These are phyloP conservation scores for Ricinus communis DNA, from an alignment of 345 rosid species.

Conservation along the genomic window DNA sequence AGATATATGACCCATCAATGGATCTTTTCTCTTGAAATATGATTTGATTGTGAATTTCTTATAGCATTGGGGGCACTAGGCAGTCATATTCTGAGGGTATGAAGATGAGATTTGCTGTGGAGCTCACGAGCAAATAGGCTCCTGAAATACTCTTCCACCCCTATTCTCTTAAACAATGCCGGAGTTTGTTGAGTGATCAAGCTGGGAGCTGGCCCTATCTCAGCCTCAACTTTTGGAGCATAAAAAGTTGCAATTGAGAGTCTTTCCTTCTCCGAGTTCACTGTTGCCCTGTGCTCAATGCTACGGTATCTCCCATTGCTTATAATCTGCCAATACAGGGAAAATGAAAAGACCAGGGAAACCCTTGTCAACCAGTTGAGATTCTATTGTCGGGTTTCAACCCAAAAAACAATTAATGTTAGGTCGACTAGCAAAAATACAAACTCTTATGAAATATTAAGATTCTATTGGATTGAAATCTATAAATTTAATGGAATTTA, in stretches of 20 bases:
- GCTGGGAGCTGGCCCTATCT: constrained; percentile 47
- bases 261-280: constrained; percentile 42
- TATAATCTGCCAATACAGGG: constrained; percentile 30
- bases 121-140: constrained; percentile 45
- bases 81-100: constrained; percentile 26
- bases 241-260: constrained; percentile 48
- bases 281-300: constrained; percentile 48
- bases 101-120: constrained; percentile 40
- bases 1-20: too few species aligned
- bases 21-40: too few species aligned
- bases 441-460: too few species aligned
- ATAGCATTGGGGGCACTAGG: too few species aligned
- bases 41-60: too few species aligned
- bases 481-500: too few species aligned
- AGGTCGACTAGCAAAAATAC: too few species aligned
- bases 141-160: constrained; percentile 37
- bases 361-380: too few species aligned
- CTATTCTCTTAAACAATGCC: constrained; percentile 30
- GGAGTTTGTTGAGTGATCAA: constrained; percentile 31
- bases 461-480: too few species aligned
- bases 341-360: too few species aligned
- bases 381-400: too few species aligned
- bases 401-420: too few species aligned
- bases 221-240: constrained; percentile 26
- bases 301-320: constrained; percentile 47